Evolutionary conservation across 2,329 filamentous ascomycete genomes (phyloP), one percentile per base, ranked within the genome.

Genomic region (Aureobasidium sp.): DNA sequence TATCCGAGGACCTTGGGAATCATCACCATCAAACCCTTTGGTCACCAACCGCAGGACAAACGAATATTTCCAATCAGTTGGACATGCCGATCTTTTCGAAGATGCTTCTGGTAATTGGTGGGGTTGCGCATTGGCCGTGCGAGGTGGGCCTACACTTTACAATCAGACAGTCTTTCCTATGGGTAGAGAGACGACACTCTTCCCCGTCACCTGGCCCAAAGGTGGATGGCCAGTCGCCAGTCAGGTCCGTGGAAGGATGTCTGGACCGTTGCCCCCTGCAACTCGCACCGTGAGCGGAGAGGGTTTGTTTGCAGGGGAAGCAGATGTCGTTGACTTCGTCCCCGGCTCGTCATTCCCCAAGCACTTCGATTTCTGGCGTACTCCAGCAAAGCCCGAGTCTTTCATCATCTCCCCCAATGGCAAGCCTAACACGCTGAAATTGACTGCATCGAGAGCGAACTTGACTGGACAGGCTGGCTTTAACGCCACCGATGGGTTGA

Each of bases 361-460:
- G 0, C 80, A 85, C 66, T 81, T 86, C 64, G 76, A 82, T 2
- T 76, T 82, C 73, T 84, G 82, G 76, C 76, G 84, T 3, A 81
- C 77, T 10, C 82, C 82, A 1, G 42, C 25, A 42, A 51, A 42
- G 5, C 39, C 36, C 27, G 27, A 34, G 1, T 73, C 76, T 34
- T 85, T 78, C 72, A 72, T 69, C 1, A 64, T 80, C n/a, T 84
- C 79, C 0, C 75, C 76, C 0, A 67, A 65, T 0, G 75, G 70
- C 0, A 76, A 79, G 59, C 71, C 73, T 0, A 71, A 79, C 64
- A 76, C 75, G 0, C 74, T 85, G 0, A 74, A 74, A 1, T 68
- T 86, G 1, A 75, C 65, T 2, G 79, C 82, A 0, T 82, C 80
- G 0, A 71, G 67, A 1, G 25, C 29, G 27, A 83, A 85, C 64